Evolutionary conservation across 108 stramenopile species (phyloP), one percentile per base, ranked within the genome.

Genomic region (Skeletonema costatum): DNA sequence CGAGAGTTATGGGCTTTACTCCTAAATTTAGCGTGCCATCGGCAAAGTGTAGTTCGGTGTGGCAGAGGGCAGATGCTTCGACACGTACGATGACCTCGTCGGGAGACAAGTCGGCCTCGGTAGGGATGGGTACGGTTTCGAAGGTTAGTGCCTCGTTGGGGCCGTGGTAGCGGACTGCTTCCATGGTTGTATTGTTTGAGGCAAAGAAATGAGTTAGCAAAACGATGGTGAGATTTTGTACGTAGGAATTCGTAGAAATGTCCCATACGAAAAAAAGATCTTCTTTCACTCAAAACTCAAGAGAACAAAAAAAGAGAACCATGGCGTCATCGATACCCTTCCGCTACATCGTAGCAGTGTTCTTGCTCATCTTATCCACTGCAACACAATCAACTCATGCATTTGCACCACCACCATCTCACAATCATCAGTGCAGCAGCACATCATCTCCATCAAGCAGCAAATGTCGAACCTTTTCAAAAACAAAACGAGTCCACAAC

Each of bases 121-220:
- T 25, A 1, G 66, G 66, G n/a, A 68, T 68, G 19, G 66, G 66
- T 0, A 68, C 9, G 7, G 48, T 68, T 59, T 68, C 66, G 66
- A 68, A 13, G 56, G 66, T n/a, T 25, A 68, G 66, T 16, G 66
- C 53, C 56, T 32, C 17, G 17, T 59, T 25, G 6, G 66, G 29
- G 16, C 66, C 66, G 42, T 68, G 66, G 56, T 68, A 68, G 53
- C 66, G 66, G 19, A 68, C 66, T 16, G 66, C 66, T n/a, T 68
- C 29, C 66, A 68, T 68, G 62, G 32, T 63, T n/a, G 44, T 46
- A 3, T 6, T 36, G 35, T 8, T 25, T n/a, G n/a, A n/a, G n/a
- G 25, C 25, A 25, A 0, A 25, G 73, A 64, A 36, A 36, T 36
- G 35, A 36, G 35, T 35, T 1, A 35, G 33, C 4, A 35, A 35